Evolutionary conservation across 495 filamentous ascomycete genomes (phyloP).

Genomic region (Penicillium fimorum): DNA sequence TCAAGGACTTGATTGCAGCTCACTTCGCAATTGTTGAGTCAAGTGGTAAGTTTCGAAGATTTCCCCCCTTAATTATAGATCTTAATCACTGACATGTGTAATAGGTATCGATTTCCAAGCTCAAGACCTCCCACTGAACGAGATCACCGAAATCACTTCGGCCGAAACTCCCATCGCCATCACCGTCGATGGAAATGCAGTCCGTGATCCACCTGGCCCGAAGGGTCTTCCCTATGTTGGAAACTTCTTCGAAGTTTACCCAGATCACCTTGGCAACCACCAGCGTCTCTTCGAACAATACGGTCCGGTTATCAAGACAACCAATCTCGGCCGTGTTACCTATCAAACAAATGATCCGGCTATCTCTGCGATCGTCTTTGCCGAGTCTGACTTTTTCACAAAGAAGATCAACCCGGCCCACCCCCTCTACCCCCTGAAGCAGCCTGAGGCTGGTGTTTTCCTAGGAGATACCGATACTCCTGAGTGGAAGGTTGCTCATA

Average conservation of each 20-base stretch:
- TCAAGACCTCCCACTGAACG: conserved; percentile 23
- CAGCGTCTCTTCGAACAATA: conserved; percentile 52
- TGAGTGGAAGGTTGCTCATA: conserved; percentile 47
- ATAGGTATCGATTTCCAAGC: conserved; percentile 40
- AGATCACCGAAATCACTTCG: conserved; percentile 29
- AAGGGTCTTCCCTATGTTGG: conserved; percentile 49
- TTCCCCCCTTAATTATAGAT: neutral
- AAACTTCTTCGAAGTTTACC: conserved; percentile 53
- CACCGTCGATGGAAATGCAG: conserved; percentile 37
- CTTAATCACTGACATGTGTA: neutral
- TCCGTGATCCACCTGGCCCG: conserved; percentile 46
- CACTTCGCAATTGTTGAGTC: conserved; percentile 32
- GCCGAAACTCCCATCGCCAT: conserved; percentile 31
- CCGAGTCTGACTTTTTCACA: conserved; percentile 49
- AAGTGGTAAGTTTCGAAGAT: conserved; percentile 14
- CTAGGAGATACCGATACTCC: conserved; percentile 49
- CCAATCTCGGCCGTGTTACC: conserved; percentile 47
- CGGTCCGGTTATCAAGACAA: conserved; percentile 54
- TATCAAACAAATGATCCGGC: conserved; percentile 52
- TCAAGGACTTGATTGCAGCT: conserved; percentile 35
- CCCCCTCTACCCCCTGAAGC: conserved; percentile 45
- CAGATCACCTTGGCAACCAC: conserved; percentile 58
- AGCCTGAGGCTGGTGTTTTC: conserved; percentile 48
- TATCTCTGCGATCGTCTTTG: conserved; percentile 37
- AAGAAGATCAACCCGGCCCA: conserved; percentile 52